Evolutionary conservation across 148 eudicot genomes (phyloP), one percentile per base, ranked within the genome.

Genomic region (Tetragonia tetragonoides): DNA sequence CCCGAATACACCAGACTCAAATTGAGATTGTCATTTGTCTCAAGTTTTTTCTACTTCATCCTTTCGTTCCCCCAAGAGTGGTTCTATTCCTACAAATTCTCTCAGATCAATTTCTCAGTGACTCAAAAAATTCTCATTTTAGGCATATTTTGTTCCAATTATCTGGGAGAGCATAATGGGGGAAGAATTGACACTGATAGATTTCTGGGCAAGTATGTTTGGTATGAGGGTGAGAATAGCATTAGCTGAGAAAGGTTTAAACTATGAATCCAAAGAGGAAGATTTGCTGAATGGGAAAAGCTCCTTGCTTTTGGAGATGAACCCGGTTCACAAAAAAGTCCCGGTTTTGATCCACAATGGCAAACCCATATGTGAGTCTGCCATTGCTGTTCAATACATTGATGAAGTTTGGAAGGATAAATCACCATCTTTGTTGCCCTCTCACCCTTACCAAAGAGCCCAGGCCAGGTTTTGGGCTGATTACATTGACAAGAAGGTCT

Each of bases 291-390:
- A 11, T 23, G 38, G n/a, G 6, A 79, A 79, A 38, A 80, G 74
- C 41, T 34, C 78, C 0, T 40, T 80, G 10, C 68, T 80, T 17
- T 10, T 78, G 2, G 51, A 83, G 70, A 76, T 73, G 79, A 86
- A 86, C 62, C 88, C 88, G 23, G 70, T 78, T 77, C 79, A 84
- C 66, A 75, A 81, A 28, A 74, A 69, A 63, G n/a, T 78, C 3
- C 83, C 75, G 18, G 83, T 75, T 15, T 18, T 75, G 11, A 80
- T 80, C 7, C 78, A 75, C 60, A 69, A 80, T 18, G 76, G 72
- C 0, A 61, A 64, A 54, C 60, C 80, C 18, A 24, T 75, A 3
- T 70, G 79, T 11, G 79, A 75, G 28, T 75, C 83, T 0, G 17
- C n/a, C 20, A 40, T 68, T 3, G 61, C 53, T 0, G 53, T 75